phyloP scores from a whole-genome alignment of 139 green algal genomes.

The Closterium sp. region DNA sequence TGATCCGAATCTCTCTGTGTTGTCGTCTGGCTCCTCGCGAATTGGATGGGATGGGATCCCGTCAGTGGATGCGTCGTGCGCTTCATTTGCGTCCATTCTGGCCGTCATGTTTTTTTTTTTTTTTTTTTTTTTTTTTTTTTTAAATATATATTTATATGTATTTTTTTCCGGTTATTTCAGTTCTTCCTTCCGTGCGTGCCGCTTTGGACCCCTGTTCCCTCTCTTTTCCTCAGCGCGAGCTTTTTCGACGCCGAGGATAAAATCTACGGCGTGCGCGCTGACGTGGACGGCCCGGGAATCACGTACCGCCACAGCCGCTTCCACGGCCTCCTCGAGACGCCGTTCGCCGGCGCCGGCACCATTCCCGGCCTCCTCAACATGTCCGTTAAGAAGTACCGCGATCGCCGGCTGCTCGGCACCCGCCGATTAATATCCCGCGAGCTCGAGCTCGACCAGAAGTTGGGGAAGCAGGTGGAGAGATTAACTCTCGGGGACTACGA shows the following conservation, averaged over 20 bases:
- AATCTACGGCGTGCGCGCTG: not conserved
- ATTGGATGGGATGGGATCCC: too few species aligned
- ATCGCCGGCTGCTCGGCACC: constrained; percentile 12
- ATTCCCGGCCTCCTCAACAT: constrained; percentile 26
- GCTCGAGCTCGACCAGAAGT: constrained; percentile 9
- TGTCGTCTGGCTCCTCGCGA: too few species aligned
- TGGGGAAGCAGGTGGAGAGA: constrained; percentile 19
- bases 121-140: too few species aligned
- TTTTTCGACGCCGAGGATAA: not conserved
- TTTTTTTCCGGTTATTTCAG: too few species aligned
- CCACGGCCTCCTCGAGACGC: constrained; percentile 23
- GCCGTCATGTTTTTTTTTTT: too few species aligned
- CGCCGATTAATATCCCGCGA: constrained; percentile 1
- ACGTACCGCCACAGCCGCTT: constrained; percentile 19
- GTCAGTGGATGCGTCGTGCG: too few species aligned
- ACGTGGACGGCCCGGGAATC: constrained; percentile 9
- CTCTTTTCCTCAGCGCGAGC: not conserved
- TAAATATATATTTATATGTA: too few species aligned
- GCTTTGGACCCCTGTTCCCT: not conserved
- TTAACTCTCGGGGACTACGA: constrained; percentile 12
- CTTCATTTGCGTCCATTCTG: too few species aligned
- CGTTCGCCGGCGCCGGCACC: constrained; percentile 17
- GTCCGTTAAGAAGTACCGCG: not conserved
- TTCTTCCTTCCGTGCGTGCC: too few species aligned
- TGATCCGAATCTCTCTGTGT: too few species aligned